Base-by-base conservation (phyloP, 2,329 filamentous ascomycete species). In the Aquanectria penicillioides region DNA sequence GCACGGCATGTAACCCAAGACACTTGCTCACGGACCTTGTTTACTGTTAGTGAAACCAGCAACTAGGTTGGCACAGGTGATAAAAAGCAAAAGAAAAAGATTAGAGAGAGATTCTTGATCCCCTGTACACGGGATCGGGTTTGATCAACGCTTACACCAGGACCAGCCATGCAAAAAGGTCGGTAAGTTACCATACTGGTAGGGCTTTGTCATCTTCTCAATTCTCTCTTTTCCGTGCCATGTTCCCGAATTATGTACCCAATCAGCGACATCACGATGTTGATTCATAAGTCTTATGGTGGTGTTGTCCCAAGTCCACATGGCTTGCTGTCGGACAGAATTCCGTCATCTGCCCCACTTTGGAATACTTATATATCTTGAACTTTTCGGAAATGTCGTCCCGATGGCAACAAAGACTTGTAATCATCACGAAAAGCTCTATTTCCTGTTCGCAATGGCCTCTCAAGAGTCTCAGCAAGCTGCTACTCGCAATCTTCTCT, bases 271-370 rank as follows among this genome's bases (percentile, higher is more conserved):
- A 34, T 13, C 22, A 44, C 38, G 49, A 52, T 44, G 49, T 17
- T 44, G n/a, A 44, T 25, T 28, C 17, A n/a, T 44, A 20, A 15
- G 10, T n/a, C 10, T 44, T 9, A 29, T 28, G n/a, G 22, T n/a
- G 6, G 10, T 23, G 13, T 11, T 34, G 17, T 29, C 28, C 20
- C 38, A 17, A 7, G 13, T 41, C 5, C 38, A 41, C 5, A 11
- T 43, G 17, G 40, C 18, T 29, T 37, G 34, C 41, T 37, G 20
- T 58, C 55, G 55, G 55, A 48, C 48, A 58, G 40, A 58, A 58
- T 58, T 47, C 55, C 55, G 55, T 53, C 26, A 17, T 12, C 34
- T 51, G 41, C 55, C 55, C 55, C 55, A 58, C 55, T 36, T n/a
- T 51, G 25, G 6, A 48, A 40, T 5, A 20, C n/a, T n/a, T 43